These are phyloP conservation scores for Grosmannia huntii DNA, from an alignment of 2,329 filamentous ascomycete genomes.

Conservation along the genomic window DNA sequence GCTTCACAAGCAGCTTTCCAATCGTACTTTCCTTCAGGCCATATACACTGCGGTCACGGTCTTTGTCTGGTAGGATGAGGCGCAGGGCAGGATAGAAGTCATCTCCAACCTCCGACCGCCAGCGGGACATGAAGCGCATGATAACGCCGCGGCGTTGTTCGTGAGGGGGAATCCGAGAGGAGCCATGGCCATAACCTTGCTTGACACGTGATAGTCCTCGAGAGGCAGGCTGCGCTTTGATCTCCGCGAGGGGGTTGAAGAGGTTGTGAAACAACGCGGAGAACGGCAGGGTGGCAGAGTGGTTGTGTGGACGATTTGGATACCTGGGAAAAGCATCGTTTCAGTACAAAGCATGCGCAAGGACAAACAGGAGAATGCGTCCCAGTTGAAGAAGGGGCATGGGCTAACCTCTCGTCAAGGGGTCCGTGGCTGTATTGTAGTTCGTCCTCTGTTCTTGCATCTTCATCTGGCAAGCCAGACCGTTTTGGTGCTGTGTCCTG, in stretches of 20 bases:
- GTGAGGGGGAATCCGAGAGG: conserved; percentile 51
- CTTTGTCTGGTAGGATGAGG: conserved; percentile 84
- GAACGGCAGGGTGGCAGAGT: conserved; percentile 68
- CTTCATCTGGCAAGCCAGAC: conserved; percentile 14
- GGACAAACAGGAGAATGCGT: background rate
- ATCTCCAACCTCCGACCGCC: conserved; percentile 77
- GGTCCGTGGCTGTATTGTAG: conserved; percentile 33
- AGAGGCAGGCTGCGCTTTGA: conserved; percentile 60
- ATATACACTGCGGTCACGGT: conserved; percentile 84
- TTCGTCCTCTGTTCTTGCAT: conserved; percentile 35
- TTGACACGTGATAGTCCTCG: conserved; percentile 41
- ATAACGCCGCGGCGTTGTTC: conserved; percentile 74
- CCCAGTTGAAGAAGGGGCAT: background rate
- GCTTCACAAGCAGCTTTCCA: conserved; percentile 77
- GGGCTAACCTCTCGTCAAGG: conserved; percentile 22
- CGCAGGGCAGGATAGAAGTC: conserved; percentile 91
- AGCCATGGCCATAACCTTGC: conserved; percentile 39
- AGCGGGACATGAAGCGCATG: conserved; percentile 70
- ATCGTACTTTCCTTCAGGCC: conserved; percentile 88
- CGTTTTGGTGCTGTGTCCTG: background rate
- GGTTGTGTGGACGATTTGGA: conserved; percentile 71
- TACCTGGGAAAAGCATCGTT: conserved; percentile 39
- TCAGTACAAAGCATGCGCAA: background rate
- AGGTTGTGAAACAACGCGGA: conserved; percentile 63
- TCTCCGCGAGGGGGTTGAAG: conserved; percentile 70